Evolutionary conservation across 2,329 filamentous ascomycete genomes (phyloP).

Genomic region (Gremmenia infestans): DNA sequence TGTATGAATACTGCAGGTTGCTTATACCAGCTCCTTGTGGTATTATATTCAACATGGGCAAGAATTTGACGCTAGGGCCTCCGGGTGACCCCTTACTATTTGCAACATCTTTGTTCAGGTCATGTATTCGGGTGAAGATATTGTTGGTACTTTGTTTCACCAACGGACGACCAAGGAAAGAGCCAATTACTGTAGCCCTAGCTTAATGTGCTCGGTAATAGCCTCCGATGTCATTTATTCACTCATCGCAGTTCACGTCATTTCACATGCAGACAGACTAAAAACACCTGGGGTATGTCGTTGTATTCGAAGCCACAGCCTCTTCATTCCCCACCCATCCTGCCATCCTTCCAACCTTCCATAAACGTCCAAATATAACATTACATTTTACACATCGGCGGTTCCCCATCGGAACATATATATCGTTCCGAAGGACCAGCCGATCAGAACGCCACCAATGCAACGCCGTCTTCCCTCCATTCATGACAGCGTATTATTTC

Average conservation of each 20-base stretch:
- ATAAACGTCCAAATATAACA: background rate
- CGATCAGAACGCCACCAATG: slow-evolving; percentile 10
- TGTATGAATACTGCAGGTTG: no score
- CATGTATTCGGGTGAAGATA: no score
- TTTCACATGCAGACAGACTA: background rate
- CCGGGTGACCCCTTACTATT: no score
- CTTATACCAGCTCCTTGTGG: no score
- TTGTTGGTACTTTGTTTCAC: no score
- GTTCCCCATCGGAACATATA: background rate
- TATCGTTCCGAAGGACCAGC: background rate
- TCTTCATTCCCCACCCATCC: background rate
- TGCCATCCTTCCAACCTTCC: background rate
- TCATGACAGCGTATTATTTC: slow-evolving; percentile 8
- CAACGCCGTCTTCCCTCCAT: slow-evolving; percentile 3
- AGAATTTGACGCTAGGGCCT: no score
- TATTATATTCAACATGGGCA: no score
- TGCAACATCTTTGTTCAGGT: no score
- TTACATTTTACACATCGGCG: slow-evolving; percentile 9
- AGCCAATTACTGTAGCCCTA: no score
- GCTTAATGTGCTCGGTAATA: no score
- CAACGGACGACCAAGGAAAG: no score
- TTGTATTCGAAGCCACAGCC: background rate
- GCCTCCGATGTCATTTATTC: background rate
- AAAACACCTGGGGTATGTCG: background rate
- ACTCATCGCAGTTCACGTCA: background rate